Conservation (phyloP, 352 stramenopile genomes). For the Pythium rishiriense region DNA sequence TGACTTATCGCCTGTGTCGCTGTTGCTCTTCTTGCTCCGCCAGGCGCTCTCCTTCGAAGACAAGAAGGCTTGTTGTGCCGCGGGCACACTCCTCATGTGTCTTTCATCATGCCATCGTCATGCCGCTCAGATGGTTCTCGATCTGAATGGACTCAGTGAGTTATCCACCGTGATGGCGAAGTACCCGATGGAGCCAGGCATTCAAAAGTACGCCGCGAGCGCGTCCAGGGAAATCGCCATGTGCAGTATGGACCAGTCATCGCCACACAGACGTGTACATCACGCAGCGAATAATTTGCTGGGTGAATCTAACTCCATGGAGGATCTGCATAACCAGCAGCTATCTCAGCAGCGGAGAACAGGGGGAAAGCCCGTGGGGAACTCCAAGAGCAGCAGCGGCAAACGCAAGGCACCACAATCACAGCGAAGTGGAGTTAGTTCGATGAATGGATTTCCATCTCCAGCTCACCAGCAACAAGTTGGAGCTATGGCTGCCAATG, state of each 20-base stretch:
- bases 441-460: slow-evolving; percentile 20
- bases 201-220: slow-evolving; percentile 62
- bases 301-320: slow-evolving; percentile 27
- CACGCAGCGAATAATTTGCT: background rate
- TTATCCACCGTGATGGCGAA: slow-evolving; percentile 77
- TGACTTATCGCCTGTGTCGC: slow-evolving; percentile 59
- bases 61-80: slow-evolving; percentile 78
- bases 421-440: slow-evolving; percentile 1
- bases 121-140: slow-evolving; percentile 49
- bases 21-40: slow-evolving; percentile 70
- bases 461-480: slow-evolving; percentile 13
- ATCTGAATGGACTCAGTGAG: slow-evolving; percentile 61
- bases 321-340: slow-evolving; percentile 15
- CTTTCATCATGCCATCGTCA: slow-evolving; percentile 56
- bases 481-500: background rate
- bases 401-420: slow-evolving; percentile 14
- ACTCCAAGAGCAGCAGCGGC: slow-evolving; percentile 31
- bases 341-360: slow-evolving; percentile 3
- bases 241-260: slow-evolving; percentile 41
- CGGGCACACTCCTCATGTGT: slow-evolving; percentile 74
- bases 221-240: slow-evolving; percentile 63
- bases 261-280: background rate
- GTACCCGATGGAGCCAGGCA: slow-evolving; percentile 63
- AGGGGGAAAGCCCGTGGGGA: slow-evolving; percentile 14
- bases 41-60: slow-evolving; percentile 75